A percentile compares a stretch with the other conserved stretches of the same genome.
phyloP scores from a whole-genome alignment of 129 eudicot genomes.

The Smallanthus sonchifolius region DNA sequence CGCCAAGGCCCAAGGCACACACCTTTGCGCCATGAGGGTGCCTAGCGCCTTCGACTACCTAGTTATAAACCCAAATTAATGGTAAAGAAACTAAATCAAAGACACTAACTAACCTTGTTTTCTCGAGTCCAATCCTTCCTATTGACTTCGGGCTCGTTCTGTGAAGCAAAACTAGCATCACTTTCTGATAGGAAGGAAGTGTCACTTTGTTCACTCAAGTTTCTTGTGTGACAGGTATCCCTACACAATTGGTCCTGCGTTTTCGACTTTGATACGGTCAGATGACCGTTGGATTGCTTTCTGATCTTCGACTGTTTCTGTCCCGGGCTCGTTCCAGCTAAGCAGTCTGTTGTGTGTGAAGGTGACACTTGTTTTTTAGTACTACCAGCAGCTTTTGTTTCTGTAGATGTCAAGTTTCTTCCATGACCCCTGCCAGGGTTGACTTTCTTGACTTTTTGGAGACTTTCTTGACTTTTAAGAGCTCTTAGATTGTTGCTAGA shows the following conservation, averaged over 20 bases:
- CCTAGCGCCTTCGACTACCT: no score
- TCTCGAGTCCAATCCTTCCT: slow-evolving; percentile 32
- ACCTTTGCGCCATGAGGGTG: no score
- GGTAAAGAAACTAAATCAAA: neutral
- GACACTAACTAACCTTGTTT: slow-evolving; percentile 29
- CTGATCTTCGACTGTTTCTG: slow-evolving; percentile 26
- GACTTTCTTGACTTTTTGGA: slow-evolving; percentile 27
- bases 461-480: slow-evolving; percentile 41
- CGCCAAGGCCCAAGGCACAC: no score
- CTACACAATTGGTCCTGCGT: slow-evolving; percentile 29
- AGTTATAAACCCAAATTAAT: neutral
- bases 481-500: slow-evolving; percentile 98
- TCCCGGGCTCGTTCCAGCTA: slow-evolving; percentile 41
- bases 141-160: slow-evolving; percentile 41
- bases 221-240: slow-evolving; percentile 31
- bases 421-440: slow-evolving; percentile 19
- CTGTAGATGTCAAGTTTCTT: slow-evolving; percentile 24
- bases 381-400: slow-evolving; percentile 33
- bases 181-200: slow-evolving; percentile 66
- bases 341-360: neutral
- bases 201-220: slow-evolving; percentile 44
- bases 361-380: slow-evolving; percentile 28
- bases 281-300: slow-evolving; percentile 30
- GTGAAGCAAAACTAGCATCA: slow-evolving; percentile 55
- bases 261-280: slow-evolving; percentile 12